These are phyloP conservation scores for Pistacia vera DNA, from an alignment of 345 rosid genomes.

Conservation along the genomic window DNA sequence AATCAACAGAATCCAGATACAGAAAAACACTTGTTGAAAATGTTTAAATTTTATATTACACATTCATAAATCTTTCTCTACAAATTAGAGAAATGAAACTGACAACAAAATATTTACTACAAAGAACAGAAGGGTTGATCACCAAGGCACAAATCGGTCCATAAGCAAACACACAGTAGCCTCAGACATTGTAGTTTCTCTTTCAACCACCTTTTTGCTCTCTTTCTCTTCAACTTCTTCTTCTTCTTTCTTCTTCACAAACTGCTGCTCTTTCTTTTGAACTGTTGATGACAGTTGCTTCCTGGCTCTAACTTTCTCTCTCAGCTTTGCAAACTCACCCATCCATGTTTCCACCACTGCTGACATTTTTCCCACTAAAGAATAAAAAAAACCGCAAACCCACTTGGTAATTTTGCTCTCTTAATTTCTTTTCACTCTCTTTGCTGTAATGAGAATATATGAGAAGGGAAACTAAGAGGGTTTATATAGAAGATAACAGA, in stretches of 20 bases:
- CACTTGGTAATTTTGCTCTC: not conserved
- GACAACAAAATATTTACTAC: not conserved
- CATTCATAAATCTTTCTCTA: too few species aligned
- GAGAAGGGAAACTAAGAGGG: conserved; percentile 14
- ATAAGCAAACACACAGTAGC: conserved; percentile 67
- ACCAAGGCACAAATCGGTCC: conserved; percentile 84
- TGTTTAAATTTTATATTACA: too few species aligned
- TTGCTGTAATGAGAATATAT: not conserved
- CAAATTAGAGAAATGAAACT: too few species aligned
- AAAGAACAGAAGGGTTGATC: conserved; percentile 5
- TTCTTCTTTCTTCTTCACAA: conserved; percentile 17
- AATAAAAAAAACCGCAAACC: not conserved
- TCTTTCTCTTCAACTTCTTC: conserved; percentile 22
- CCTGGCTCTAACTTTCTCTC: conserved; percentile 42
- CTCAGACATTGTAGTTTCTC: conserved; percentile 57
- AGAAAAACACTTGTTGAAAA: not conserved
- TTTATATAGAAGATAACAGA: conserved; percentile 22
- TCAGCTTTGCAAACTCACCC: conserved; percentile 58
- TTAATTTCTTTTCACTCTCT: not conserved
- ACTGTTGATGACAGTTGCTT: conserved; percentile 34
- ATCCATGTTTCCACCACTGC: conserved; percentile 53
- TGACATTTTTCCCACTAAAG: conserved; percentile 35
- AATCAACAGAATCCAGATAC: too few species aligned
- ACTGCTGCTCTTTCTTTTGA: not conserved
- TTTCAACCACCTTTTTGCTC: conserved; percentile 29